Percentiles rank a stretch among this genome's conserved stretches.
These are phyloP conservation scores for Penicillium sp. DNA, from an alignment of 2,329 filamentous ascomycete species.

Conservation along the genomic window DNA sequence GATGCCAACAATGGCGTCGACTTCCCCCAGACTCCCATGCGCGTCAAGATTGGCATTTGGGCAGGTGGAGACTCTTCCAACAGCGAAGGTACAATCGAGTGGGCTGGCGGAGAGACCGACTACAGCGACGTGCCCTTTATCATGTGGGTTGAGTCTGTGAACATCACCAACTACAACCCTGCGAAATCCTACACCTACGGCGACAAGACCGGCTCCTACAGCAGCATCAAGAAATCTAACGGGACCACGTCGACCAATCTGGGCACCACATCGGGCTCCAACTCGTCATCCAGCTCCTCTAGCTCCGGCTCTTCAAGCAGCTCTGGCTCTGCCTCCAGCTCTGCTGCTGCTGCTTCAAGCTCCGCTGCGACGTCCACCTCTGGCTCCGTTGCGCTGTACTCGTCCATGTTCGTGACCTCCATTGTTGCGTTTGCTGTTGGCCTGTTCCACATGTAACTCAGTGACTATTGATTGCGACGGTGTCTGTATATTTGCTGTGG, in stretches of 20 bases:
- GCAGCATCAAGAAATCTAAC: conserved; percentile 56
- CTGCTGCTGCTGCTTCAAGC: conserved; percentile 27
- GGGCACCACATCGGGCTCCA: conserved; percentile 17
- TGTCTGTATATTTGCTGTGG: neutral
- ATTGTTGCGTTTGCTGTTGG: conserved; percentile 6
- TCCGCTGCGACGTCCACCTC: conserved; percentile 26
- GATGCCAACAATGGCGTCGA: conserved; percentile 58
- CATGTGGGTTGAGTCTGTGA: conserved; percentile 68
- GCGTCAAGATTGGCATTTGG: conserved; percentile 68
- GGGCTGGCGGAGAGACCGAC: conserved; percentile 68
- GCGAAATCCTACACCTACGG: conserved; percentile 63
- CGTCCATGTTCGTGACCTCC: conserved; percentile 4
- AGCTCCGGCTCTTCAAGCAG: too few species aligned
- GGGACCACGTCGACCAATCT: conserved; percentile 13
- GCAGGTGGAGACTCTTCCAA: conserved; percentile 56
- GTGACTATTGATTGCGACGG: neutral
- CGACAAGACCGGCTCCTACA: conserved; percentile 60
- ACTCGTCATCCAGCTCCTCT: conserved; percentile 11
- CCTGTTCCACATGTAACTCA: conserved; percentile 6
- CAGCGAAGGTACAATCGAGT: conserved; percentile 55
- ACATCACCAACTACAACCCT: conserved; percentile 57
- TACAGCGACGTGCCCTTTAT: conserved; percentile 65
- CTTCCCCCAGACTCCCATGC: conserved; percentile 72
- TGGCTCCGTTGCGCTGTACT: conserved; percentile 8
- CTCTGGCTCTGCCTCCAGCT: too few species aligned